Evolutionary conservation across 768 basidiomycete genomes (phyloP), one percentile per base, ranked within the genome.

Genomic region (Peribolospora kevripleyi): DNA sequence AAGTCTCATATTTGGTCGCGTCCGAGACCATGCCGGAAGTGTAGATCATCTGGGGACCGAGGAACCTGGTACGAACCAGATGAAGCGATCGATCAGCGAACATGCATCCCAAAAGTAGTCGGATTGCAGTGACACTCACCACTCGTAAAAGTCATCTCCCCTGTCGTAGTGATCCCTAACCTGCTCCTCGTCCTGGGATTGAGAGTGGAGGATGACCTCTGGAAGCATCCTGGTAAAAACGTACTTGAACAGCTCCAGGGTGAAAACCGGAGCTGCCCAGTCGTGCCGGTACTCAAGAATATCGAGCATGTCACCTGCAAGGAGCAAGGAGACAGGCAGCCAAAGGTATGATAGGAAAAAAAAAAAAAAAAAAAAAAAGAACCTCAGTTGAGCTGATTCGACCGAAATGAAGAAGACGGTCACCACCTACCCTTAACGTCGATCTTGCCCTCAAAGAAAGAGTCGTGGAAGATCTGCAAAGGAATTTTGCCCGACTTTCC

Each of bases 381-480:
- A 14, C 36, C 43, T 49, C 6, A 59, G 57, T 40, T 42, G 55
- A 40, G 54, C 36, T 54, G 48, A 57, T 13, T 25, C 25, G 25
- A 25, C 25, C 1, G 25, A 50, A n/a, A 59, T 11, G 41, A 43
- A 38, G 38, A 36, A 40, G 25, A 25, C 25, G 40, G 6, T 8
- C 42, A 54, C 43, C 8, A 67, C 74, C 46, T 48, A 83, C 91
- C 88, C 52, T 95, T 98, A 67, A 98, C 83, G 55, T 95, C 90
- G 58, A 90, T 77, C 70, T 95, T 95, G 51, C 81, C 81, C 51
- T 90, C 87, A 66, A 98, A 95, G 71, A 82, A 97, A 59, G 86
- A 84, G 72, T 98, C 93, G 65, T 97, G 81, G 74, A 93, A 91
- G 61, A 83, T 70, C 70, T 98, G 91, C 81, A 93, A 90, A 52